A percentile compares a stretch with the other conserved stretches of the same genome.
phyloP scores from a whole-genome alignment of 148 eudicot genomes.

The Nepenthes mirabilis region DNA sequence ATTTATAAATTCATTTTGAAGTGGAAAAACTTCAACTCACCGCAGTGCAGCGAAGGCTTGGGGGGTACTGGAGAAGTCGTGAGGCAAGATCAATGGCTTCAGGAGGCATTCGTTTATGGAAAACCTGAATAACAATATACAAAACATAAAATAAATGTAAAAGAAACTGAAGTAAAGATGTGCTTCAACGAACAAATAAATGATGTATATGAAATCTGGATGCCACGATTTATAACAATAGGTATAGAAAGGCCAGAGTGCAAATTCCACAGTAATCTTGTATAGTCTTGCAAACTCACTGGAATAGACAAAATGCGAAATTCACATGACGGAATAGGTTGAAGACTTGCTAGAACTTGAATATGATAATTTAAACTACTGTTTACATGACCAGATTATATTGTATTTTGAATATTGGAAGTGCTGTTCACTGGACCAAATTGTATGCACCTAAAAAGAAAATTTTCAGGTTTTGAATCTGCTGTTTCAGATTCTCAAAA shows the following conservation, averaged over 20 bases:
- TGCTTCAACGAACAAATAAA: background rate
- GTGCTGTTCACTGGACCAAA: no score
- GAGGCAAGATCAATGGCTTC: constrained; percentile 38
- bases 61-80: constrained; percentile 37
- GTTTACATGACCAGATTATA: no score
- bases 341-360: no score
- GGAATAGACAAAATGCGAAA: no score
- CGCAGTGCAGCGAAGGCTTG: constrained; percentile 34
- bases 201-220: background rate
- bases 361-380: no score
- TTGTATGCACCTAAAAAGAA: no score
- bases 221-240: background rate
- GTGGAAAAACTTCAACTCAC: constrained; percentile 14
- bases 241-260: background rate
- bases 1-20: background rate
- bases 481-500: no score
- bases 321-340: no score
- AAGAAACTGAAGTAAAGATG: background rate
- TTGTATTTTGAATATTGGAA: no score
- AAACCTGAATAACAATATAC: constrained; percentile 16
- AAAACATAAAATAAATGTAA: background rate
- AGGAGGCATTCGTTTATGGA: constrained; percentile 43
- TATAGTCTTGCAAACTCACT: no score
- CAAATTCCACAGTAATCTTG: no score
- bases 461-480: no score